Percentiles rank a stretch among this genome's conserved stretches.
These are phyloP conservation scores for Didymella arachidicola DNA, from an alignment of 2,329 filamentous ascomycete genomes.

Conservation along the genomic window DNA sequence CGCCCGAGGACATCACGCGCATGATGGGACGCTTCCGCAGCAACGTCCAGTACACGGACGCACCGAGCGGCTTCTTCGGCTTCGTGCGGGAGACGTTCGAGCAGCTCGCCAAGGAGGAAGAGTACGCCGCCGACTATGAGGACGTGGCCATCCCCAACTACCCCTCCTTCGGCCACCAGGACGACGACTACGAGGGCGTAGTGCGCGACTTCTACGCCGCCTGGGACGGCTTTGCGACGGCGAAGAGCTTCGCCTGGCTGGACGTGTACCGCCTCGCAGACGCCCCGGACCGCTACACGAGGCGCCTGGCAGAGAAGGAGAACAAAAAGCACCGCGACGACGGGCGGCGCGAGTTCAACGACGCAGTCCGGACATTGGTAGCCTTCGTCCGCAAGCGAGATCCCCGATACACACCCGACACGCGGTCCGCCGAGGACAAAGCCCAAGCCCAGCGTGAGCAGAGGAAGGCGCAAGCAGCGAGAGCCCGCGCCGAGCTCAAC, in stretches of 20 bases:
- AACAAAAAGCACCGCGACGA: conserved; percentile 86
- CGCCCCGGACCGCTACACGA: conserved; percentile 82
- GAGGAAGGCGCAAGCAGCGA: conserved; percentile 82
- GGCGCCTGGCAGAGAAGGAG: conserved; percentile 92
- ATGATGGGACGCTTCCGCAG: conserved; percentile 83
- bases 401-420: conserved; percentile 80
- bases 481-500: conserved; percentile 81
- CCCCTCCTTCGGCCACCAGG: conserved; percentile 81
- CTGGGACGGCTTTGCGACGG: conserved; percentile 84
- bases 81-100: conserved; percentile 79
- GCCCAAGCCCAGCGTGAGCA: conserved; percentile 80
- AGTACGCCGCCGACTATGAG: conserved; percentile 74
- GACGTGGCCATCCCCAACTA: conserved; percentile 69
- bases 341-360: conserved; percentile 87
- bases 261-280: conserved; percentile 84
- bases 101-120: conserved; percentile 81
- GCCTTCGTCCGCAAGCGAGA: conserved; percentile 91
- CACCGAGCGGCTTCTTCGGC: conserved; percentile 83
- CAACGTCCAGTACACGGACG: conserved; percentile 80
- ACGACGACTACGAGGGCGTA: conserved; percentile 76
- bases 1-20: conserved; percentile 77
- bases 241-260: conserved; percentile 88
- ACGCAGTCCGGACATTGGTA: conserved; percentile 85
- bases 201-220: conserved; percentile 81
- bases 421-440: conserved; percentile 79